Evolutionary conservation across 192 early-diverging fungal species (phyloP).

Genomic region (Umbelopsis sp.): DNA sequence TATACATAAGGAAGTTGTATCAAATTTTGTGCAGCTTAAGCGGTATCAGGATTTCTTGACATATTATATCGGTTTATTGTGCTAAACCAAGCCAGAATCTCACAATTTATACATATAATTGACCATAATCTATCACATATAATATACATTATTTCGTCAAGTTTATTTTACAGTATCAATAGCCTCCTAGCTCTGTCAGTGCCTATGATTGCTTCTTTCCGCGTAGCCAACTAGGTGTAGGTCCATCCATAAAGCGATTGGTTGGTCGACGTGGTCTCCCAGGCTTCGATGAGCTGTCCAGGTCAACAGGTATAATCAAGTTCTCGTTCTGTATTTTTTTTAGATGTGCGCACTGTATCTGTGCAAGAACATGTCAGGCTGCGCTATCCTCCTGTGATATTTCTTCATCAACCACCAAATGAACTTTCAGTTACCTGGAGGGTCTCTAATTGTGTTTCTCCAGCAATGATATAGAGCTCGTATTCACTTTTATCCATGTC

Average conservation of each 20-base stretch:
- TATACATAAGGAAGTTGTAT: no score
- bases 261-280: not conserved
- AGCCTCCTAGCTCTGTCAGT: no score
- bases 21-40: no score
- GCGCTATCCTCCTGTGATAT: not conserved
- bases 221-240: slow-evolving; percentile 13
- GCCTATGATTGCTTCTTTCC: slow-evolving; percentile 1
- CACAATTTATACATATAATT: no score
- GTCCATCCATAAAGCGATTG: slow-evolving; percentile 11
- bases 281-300: not conserved
- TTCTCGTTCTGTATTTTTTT: slow-evolving; percentile 9
- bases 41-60: no score
- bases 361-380: no score
- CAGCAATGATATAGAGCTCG: not conserved
- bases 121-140: no score
- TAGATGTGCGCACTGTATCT: slow-evolving; percentile 11
- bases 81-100: no score
- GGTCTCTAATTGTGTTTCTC: slow-evolving; percentile 9
- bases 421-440: not conserved
- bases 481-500: slow-evolving; percentile 15
- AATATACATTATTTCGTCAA: no score
- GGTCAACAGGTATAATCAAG: slow-evolving; percentile 12
- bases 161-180: no score
- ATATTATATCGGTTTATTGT: no score
- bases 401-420: not conserved